phyloP scores from a whole-genome alignment of 768 basidiomycete species.

The Daedalea quercina region DNA sequence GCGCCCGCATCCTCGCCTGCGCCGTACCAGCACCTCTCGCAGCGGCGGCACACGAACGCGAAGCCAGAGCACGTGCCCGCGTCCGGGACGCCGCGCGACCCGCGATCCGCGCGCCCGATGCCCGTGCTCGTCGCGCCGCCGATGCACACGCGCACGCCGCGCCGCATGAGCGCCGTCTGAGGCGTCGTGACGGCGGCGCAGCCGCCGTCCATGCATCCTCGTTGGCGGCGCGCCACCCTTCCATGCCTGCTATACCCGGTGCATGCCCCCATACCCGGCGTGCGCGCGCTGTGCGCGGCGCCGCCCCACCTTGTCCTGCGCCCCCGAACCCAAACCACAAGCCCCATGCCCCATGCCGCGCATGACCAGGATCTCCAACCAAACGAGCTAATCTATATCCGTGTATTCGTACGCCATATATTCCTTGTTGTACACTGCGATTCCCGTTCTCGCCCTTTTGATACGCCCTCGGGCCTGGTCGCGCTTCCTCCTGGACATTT shows the following conservation, averaged over 20 bases:
- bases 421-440: too few species aligned
- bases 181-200: not conserved
- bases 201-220: not conserved
- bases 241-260: not conserved
- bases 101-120: not conserved
- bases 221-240: not conserved
- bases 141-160: not conserved
- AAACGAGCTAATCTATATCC: too few species aligned
- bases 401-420: too few species aligned
- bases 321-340: too few species aligned
- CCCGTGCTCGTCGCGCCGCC: not conserved
- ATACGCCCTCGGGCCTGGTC: too few species aligned
- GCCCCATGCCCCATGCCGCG: too few species aligned
- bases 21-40: not conserved
- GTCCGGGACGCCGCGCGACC: not conserved
- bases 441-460: too few species aligned
- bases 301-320: too few species aligned
- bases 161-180: slow-evolving; percentile 1
- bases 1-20: not conserved
- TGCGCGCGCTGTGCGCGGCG: too few species aligned
- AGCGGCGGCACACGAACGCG: not conserved
- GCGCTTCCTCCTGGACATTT: too few species aligned
- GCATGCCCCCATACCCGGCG: too few species aligned
- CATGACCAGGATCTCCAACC: too few species aligned
- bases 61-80: not conserved